phyloP scores from a whole-genome alignment of 2,329 filamentous ascomycete species.

The Bipolaris oryzae region DNA sequence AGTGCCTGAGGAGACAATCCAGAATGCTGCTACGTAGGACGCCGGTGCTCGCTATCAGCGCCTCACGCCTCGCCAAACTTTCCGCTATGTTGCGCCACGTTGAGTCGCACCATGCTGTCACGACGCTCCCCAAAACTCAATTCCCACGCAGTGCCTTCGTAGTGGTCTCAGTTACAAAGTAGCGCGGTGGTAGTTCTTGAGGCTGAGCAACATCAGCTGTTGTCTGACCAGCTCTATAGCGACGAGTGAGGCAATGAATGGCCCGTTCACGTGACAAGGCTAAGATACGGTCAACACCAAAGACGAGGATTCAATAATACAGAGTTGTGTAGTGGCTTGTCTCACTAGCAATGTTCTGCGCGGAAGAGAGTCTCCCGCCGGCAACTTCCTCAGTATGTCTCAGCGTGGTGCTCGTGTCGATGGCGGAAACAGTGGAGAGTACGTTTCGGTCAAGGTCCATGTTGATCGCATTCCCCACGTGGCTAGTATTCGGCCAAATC shows the following conservation, averaged over 20 bases:
- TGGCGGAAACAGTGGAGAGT: background rate
- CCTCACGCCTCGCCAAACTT: background rate
- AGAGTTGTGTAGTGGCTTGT: background rate
- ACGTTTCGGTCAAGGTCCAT: background rate
- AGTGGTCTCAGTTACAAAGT: background rate
- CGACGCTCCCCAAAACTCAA: background rate
- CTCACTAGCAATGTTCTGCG: background rate
- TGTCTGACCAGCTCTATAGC: background rate
- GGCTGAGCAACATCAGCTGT: background rate
- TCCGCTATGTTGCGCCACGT: background rate
- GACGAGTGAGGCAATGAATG: too few relatives aligned
- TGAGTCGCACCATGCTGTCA: background rate
- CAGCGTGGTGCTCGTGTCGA: background rate
- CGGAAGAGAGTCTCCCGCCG: background rate
- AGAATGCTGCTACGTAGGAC: background rate
- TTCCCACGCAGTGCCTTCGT: background rate
- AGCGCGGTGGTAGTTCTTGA: background rate
- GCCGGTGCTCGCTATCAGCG: background rate
- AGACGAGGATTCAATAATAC: background rate
- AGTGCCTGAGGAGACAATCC: background rate
- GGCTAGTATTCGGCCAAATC: constrained; percentile 3
- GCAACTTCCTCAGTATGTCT: background rate
- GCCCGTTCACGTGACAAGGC: background rate
- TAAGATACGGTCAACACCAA: background rate
- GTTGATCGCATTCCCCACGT: background rate